Evolutionary conservation across 148 eudicot genomes (phyloP).

Genomic region (Nyssa sinensis): DNA sequence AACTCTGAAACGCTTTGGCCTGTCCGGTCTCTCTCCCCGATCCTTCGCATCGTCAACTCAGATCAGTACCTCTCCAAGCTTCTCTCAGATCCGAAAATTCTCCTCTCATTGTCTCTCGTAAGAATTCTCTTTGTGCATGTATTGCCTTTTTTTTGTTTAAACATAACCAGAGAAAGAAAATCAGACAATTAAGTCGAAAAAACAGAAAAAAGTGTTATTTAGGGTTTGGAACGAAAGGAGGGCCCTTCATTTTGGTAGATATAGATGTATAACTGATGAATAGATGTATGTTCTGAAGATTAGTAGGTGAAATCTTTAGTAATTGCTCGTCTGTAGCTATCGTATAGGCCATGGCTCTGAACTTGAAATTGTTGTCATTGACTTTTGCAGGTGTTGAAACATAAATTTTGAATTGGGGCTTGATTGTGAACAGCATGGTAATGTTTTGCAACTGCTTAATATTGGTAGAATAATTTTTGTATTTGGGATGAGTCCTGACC

Average conservation of each 20-base stretch:
- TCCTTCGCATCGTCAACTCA: no score
- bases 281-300: background rate
- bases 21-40: background rate
- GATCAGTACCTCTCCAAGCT: no score
- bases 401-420: constrained; percentile 12
- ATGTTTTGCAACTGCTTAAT: background rate
- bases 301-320: background rate
- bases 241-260: background rate
- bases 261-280: background rate
- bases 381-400: constrained; percentile 8
- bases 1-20: background rate
- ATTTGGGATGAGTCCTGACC: background rate
- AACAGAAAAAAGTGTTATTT: no score
- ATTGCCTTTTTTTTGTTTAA: no score
- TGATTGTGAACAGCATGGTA: constrained; percentile 26
- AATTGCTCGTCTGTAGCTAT: background rate
- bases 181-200: no score
- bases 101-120: background rate
- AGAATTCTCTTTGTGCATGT: background rate
- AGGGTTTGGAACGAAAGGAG: no score
- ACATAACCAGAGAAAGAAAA: no score
- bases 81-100: no score
- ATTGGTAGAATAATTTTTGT: background rate
- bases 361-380: constrained; percentile 1
- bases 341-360: background rate